Evolutionary conservation across 345 rosid genomes (phyloP).

Genomic region (Camelina sativa): DNA sequence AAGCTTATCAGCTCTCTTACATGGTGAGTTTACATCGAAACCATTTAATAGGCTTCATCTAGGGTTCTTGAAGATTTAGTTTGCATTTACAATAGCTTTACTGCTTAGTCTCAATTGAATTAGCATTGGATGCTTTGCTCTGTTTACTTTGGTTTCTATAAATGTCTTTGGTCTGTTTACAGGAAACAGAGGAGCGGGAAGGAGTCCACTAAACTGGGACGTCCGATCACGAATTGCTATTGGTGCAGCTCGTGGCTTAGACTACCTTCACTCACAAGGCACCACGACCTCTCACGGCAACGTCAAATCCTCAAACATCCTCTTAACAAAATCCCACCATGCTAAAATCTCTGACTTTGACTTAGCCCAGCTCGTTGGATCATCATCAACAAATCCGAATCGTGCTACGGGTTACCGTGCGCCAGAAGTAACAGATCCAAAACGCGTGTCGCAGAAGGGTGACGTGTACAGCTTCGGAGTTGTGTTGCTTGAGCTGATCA

Average conservation of each 20-base stretch:
- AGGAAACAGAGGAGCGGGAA: constrained; percentile 62
- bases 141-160: neutral
- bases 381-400: constrained; percentile 60
- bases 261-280: constrained; percentile 77
- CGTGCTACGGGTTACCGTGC: constrained; percentile 81
- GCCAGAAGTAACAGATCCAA: constrained; percentile 79
- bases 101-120: neutral
- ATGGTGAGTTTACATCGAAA: constrained; percentile 54
- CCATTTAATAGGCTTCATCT: neutral
- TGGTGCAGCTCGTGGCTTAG: constrained; percentile 75
- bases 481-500: constrained; percentile 73
- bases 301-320: constrained; percentile 87
- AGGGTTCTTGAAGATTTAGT: neutral
- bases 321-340: constrained; percentile 63
- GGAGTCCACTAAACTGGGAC: constrained; percentile 78
- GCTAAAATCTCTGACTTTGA: constrained; percentile 84
- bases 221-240: constrained; percentile 66
- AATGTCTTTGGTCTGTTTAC: neutral
- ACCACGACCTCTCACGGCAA: constrained; percentile 72
- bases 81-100: neutral
- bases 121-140: constrained; percentile 14
- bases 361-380: constrained; percentile 69
- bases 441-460: constrained; percentile 68
- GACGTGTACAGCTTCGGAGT: constrained; percentile 92
- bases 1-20: constrained; percentile 71